Evolutionary conservation across 148 eudicot genomes (phyloP).

Genomic region (Rhododendron vialii): DNA sequence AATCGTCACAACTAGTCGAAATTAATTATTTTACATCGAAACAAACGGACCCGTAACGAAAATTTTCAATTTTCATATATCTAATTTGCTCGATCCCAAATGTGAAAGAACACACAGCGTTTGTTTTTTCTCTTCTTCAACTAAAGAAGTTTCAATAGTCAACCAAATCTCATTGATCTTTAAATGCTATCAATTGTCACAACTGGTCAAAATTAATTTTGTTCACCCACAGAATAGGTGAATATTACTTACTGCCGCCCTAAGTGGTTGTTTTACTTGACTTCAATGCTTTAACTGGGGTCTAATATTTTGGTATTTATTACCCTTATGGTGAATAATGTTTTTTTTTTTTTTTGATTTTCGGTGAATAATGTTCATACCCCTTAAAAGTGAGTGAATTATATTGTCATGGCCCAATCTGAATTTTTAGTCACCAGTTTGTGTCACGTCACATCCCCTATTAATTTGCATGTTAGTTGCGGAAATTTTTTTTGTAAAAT

Average conservation of each 20-base stretch:
- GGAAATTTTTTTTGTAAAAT: not conserved
- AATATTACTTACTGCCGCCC: not conserved
- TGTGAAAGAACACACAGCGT: not conserved
- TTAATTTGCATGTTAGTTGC: not conserved
- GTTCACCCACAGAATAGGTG: not conserved
- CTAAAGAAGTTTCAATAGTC: not conserved
- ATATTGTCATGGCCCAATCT: too few relatives aligned
- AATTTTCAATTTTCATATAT: not conserved
- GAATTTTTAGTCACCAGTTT: too few relatives aligned
- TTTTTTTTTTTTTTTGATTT: too few relatives aligned
- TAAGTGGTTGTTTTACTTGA: not conserved
- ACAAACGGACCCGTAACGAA: too few relatives aligned
- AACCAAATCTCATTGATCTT: not conserved
- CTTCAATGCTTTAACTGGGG: not conserved
- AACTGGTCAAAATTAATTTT: not conserved
- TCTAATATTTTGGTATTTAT: not conserved
- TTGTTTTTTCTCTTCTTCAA: not conserved
- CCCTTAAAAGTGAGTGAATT: too few relatives aligned
- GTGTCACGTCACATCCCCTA: too few relatives aligned
- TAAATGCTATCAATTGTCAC: not conserved
- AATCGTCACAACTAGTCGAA: not conserved
- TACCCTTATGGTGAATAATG: not conserved
- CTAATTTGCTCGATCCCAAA: not conserved
- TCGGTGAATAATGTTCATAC: too few relatives aligned
- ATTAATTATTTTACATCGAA: not conserved